Evolutionary conservation across 2,329 filamentous ascomycete species (phyloP), one percentile per base, ranked within the genome.

Genomic region (Rhinocladiella similis): DNA sequence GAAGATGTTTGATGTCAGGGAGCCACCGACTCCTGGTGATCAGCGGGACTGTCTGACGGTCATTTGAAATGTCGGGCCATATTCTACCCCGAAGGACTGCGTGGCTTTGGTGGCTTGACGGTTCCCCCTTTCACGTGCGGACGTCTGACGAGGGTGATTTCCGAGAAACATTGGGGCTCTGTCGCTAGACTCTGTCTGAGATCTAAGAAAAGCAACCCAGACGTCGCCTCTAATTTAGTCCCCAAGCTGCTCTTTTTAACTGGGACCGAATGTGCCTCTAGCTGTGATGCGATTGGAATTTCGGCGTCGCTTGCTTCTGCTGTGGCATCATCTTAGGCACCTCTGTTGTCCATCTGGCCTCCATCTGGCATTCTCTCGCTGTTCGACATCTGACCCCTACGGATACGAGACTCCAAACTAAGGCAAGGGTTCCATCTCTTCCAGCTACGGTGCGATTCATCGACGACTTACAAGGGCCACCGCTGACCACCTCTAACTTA

Each of bases 1-100:
- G 33, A 53, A 35, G 25, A 46, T 57, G 54, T 57, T 53, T 57
- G 45, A 57, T 45, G 36, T 53, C 3, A 14, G 18, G 12, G 35
- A 39, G 19, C 36, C 25, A 33, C 27, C 20, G 12, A 38, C n/a
- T 27, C 16, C 36, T 50, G 35, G 25, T 43, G 20, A 18, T 39
- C 22, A 6, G 33, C 50, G 16, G 20, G 47, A 29, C 16, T 35
- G 19, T 39, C 27, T 50, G 19, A 50, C 19, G 25, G 33, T 12
- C 29, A 33, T 33, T 33, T 33, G 6, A 33, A 33, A 9, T 3
- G 29, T 12, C 29, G 29, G 29, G 29, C 1, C 22, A 4, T 25
- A 16, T 42, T n/a, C 16, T 16, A 10, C 38, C 16, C 12, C 16
- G 19, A 42, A 39, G 16, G 1, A 19, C 16, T n/a, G 19, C 9